These are phyloP conservation scores for Castanopsis chinensis DNA, from an alignment of 306 rosid species.

Conservation along the genomic window DNA sequence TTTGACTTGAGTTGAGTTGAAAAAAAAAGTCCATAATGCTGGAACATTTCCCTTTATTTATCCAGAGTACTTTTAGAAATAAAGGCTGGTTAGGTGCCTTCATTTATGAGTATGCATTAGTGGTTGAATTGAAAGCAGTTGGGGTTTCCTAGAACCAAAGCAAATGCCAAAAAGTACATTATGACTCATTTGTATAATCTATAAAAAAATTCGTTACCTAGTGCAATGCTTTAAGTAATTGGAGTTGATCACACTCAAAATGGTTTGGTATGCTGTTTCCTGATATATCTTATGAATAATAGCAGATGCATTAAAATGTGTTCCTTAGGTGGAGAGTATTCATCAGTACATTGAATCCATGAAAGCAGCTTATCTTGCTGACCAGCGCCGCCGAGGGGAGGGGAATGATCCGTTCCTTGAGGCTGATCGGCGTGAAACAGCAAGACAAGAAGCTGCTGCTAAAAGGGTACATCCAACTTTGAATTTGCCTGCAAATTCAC, in stretches of 20 bases:
- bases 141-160: neutral
- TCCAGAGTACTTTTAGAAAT: neutral
- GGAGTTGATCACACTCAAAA: neutral
- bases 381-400: constrained; percentile 82
- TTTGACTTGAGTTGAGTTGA: neutral
- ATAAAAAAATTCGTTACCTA: neutral
- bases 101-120: neutral
- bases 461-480: constrained; percentile 88
- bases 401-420: constrained; percentile 88
- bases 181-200: neutral
- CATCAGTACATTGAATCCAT: constrained; percentile 92
- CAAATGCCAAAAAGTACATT: neutral
- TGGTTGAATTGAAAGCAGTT: neutral
- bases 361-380: constrained; percentile 84
- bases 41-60: neutral
- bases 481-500: constrained; percentile 76
- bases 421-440: constrained; percentile 98
- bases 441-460: constrained; percentile 91
- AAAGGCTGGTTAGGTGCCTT: neutral
- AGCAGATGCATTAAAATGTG: constrained; percentile 15
- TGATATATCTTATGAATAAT: constrained; percentile 17
- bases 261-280: constrained; percentile 8
- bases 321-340: constrained; percentile 83
- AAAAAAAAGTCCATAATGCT: neutral
- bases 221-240: neutral